Evolutionary conservation across 169 alveolate species (phyloP), one percentile per base, ranked within the genome.

Genomic region (Theileria parva): DNA sequence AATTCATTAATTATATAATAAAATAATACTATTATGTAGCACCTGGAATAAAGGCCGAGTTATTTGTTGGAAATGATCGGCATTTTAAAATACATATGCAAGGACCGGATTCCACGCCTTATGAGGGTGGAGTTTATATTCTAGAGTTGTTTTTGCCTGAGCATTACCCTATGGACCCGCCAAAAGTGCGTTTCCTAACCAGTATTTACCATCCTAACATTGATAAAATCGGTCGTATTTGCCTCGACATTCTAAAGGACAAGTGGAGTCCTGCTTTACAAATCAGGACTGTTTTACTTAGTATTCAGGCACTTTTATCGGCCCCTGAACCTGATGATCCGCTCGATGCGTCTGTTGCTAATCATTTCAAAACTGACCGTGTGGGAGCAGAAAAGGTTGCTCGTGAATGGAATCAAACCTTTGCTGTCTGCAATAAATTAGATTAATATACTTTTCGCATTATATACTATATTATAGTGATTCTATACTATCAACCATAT

Each of bases 231-330:
- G 99, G 99, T 25, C 93, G 99, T 80, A 98, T 98, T 70, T 98
- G 99, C 85, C 91, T 98, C 77, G 99, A 98, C 89, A 96, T 97
- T 64, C 88, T 98, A 85, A 97, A 97, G 91, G 99, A 97, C 90
- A 97, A 98, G 89, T 98, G 99, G 99, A 96, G 99, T 89, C 99
- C 99, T 15, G 99, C 99, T 44, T 93, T 97, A 78, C 98, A 97
- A 88, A 97, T 98, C 30, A 92, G 99, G 81, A 97, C 99, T 12
- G 99, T 97, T 23, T 89, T 98, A 80, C 92, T 98, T 44, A 94
- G 98, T 53, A 97, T 98, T 37, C 98, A 98, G 88, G 99, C 99
- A 34, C 93, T 98, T 69, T 94, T 98, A 67, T 95, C 98, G 60
- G 96, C 99, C 13, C 99, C 99, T 34, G 99, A 97, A 85, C 99